These are phyloP conservation scores for Talaromyces wortmannii DNA, from an alignment of 495 filamentous ascomycete species.

Conservation along the genomic window DNA sequence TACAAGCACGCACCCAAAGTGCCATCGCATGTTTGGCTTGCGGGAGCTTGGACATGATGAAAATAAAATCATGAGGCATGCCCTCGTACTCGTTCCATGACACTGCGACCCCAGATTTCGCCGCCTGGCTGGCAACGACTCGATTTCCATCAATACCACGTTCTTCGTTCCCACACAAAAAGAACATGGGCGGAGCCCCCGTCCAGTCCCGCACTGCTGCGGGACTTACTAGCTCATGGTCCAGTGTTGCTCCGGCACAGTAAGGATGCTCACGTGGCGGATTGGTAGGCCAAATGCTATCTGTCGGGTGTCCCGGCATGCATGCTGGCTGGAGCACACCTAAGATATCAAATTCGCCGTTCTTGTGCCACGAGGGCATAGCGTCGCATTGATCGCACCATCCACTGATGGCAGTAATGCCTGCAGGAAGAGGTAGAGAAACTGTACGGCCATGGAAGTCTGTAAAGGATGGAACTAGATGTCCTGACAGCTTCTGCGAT, in stretches of 20 bases:
- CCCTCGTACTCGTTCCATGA: conserved; percentile 56
- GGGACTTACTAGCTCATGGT: conserved; percentile 56
- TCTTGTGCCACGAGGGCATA: not conserved
- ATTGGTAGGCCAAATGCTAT: conserved; percentile 51
- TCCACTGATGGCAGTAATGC: not conserved
- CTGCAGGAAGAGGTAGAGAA: not conserved
- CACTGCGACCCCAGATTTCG: conserved; percentile 45
- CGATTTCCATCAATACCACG: conserved; percentile 52
- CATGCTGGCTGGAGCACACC: conserved; percentile 2
- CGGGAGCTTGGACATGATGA: not conserved
- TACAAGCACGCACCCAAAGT: not conserved
- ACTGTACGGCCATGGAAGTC: not conserved
- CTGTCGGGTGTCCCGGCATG: conserved; percentile 25
- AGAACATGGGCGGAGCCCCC: conserved; percentile 50
- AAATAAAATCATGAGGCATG: conserved; percentile 64
- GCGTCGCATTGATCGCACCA: conserved; percentile 3
- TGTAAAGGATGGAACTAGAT: not conserved
- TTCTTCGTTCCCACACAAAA: conserved; percentile 54
- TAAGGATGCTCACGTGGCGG: conserved; percentile 55
- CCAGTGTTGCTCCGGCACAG: conserved; percentile 42
- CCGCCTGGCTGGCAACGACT: conserved; percentile 42
- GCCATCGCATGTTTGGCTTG: conserved; percentile 1
- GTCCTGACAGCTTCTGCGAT: conserved; percentile 30
- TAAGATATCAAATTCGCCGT: not conserved
- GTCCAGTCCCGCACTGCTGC: conserved; percentile 48